Percentiles rank a stretch among this genome's conserved stretches.
Conservation (phyloP, 345 rosid species). For the Raphanus sativus region DNA sequence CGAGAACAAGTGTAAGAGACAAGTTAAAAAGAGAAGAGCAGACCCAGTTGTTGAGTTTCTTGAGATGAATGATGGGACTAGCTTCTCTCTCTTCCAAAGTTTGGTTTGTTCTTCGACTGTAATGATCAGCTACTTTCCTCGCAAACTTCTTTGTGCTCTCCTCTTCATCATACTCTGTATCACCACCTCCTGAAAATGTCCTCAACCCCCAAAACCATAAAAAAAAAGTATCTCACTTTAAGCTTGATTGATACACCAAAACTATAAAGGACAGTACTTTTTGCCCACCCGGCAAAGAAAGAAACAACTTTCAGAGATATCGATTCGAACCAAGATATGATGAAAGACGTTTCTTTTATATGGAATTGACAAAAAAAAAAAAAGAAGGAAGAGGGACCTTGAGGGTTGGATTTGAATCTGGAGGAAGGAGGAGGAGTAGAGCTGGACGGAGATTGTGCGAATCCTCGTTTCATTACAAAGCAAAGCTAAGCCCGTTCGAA, state of each 20-base stretch:
- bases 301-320: neutral
- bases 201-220: neutral
- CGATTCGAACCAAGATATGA: conserved; percentile 44
- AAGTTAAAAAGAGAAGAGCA: neutral
- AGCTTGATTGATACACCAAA: too few relatives aligned
- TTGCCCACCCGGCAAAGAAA: too few relatives aligned
- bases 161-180: conserved; percentile 57
- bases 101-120: conserved; percentile 91
- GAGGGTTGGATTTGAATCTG: conserved; percentile 60
- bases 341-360: too few relatives aligned
- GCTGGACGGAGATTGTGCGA: conserved; percentile 57
- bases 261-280: too few relatives aligned
- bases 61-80: conserved; percentile 90
- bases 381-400: conserved; percentile 51
- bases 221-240: neutral
- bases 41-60: conserved; percentile 96
- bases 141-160: conserved; percentile 65
- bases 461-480: conserved; percentile 68
- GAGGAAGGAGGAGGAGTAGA: conserved; percentile 67
- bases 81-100: conserved; percentile 95
- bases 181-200: conserved; percentile 46
- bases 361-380: too few relatives aligned
- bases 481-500: neutral
- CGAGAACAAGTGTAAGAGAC: neutral
- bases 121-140: conserved; percentile 81